phyloP scores from a whole-genome alignment of 805 yeast species.

The Teunomyces aglyptinius region DNA sequence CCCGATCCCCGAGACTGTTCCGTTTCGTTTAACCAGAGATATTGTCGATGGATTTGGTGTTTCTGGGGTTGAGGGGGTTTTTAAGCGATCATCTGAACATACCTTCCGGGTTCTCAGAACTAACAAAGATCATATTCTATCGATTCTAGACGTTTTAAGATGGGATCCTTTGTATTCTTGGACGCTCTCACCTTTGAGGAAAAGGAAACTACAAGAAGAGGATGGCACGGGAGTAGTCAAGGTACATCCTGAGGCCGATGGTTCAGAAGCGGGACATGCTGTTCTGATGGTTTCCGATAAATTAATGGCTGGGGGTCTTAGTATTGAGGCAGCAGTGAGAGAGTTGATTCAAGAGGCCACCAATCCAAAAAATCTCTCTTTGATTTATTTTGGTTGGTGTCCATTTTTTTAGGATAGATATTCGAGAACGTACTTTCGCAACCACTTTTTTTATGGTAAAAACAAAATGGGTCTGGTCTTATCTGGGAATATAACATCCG shows the following conservation, averaged over 20 bases:
- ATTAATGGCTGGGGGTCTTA: constrained; percentile 61
- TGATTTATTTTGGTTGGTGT: constrained; percentile 82
- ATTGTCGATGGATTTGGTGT: constrained; percentile 91
- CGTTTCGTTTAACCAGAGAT: constrained; percentile 88
- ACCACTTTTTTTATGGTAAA: background rate
- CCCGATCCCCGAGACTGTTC: constrained; percentile 89
- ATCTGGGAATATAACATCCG: constrained; percentile 6
- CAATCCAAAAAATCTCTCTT: constrained; percentile 61
- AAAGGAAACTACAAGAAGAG: constrained; percentile 51
- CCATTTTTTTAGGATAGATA: constrained; percentile 51
- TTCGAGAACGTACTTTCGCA: background rate
- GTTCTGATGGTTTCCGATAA: constrained; percentile 70
- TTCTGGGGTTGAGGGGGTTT: constrained; percentile 78
- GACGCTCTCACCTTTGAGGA: constrained; percentile 77
- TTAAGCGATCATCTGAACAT: constrained; percentile 68
- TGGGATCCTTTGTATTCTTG: constrained; percentile 95
- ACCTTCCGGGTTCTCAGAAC: constrained; percentile 65
- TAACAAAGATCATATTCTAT: constrained; percentile 67
- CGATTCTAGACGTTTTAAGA: constrained; percentile 78
- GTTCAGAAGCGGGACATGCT: constrained; percentile 78
- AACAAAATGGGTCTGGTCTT: constrained; percentile 1
- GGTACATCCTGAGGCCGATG: constrained; percentile 36
- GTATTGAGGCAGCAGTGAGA: constrained; percentile 80
- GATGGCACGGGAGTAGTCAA: constrained; percentile 17
- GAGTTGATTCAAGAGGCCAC: constrained; percentile 78